A percentile compares a stretch with the other conserved stretches of the same genome.
Conservation (phyloP, 2,329 filamentous ascomycete species). For the Lecanicillium sp. region DNA sequence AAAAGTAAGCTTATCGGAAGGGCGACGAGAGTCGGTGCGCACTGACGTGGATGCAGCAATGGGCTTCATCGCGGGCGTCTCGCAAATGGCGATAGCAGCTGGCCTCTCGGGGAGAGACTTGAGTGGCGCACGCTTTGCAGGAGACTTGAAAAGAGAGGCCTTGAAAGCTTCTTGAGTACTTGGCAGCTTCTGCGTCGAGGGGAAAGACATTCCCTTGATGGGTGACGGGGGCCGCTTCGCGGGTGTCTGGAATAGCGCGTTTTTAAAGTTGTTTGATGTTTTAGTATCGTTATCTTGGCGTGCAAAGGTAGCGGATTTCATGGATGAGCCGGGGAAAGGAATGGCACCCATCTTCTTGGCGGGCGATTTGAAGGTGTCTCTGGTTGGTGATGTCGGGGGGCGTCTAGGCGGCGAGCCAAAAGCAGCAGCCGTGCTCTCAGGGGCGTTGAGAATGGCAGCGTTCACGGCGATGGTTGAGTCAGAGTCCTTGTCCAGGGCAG, state of each 20-base stretch:
- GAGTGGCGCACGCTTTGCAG: constrained; percentile 41
- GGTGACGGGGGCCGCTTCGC: constrained; percentile 45
- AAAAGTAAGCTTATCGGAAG: constrained; percentile 33
- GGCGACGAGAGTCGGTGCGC: constrained; percentile 20
- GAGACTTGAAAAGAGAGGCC: constrained; percentile 45
- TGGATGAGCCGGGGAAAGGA: constrained; percentile 27
- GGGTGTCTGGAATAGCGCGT: constrained; percentile 41
- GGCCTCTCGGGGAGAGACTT: constrained; percentile 26
- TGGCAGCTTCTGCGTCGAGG: constrained; percentile 22
- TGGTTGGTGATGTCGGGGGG: constrained; percentile 45
- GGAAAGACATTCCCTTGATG: constrained; percentile 32
- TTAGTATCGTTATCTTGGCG: constrained; percentile 11
- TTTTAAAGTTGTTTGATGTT: constrained; percentile 27
- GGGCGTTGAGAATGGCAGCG: constrained; percentile 25
- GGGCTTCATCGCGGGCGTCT: constrained; percentile 32
- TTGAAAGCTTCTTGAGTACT: constrained; percentile 37
- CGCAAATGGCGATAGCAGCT: constrained; percentile 19
- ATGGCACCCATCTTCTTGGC: constrained; percentile 38
- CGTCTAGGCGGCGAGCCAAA: constrained; percentile 53
- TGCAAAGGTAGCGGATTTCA: constrained; percentile 20
- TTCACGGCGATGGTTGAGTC: constrained; percentile 25
- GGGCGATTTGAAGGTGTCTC: constrained; percentile 50
- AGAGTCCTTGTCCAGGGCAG: constrained; percentile 11
- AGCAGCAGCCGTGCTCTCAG: constrained; percentile 32
- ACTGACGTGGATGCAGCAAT: constrained; percentile 28